phyloP scores from a whole-genome alignment of 495 filamentous ascomycete genomes.

The Aspergillus sclerotioniger region DNA sequence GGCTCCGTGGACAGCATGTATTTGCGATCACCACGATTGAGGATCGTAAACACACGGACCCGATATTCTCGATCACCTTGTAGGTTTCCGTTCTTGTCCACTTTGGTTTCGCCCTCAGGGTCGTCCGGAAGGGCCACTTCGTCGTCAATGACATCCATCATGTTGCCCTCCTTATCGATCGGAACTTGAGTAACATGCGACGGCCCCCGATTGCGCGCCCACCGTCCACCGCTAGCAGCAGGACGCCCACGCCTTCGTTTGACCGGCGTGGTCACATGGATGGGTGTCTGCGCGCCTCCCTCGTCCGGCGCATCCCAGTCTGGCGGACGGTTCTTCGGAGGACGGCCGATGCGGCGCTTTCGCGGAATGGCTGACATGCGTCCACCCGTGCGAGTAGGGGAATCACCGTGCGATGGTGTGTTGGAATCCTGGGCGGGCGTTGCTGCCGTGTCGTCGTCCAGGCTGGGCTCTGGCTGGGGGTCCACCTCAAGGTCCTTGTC shows the following conservation, averaged over 20 bases:
- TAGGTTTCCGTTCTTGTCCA: conserved; percentile 81
- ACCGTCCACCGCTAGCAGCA: conserved; percentile 67
- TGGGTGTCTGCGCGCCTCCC: conserved; percentile 50
- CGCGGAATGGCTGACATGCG: conserved; percentile 58
- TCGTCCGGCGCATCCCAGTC: conserved; percentile 69
- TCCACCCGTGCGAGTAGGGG: conserved; percentile 31
- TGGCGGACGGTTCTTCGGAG: conserved; percentile 76
- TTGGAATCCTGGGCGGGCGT: conserved; percentile 43
- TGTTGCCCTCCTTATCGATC: conserved; percentile 92
- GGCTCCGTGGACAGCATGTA: conserved; percentile 99
- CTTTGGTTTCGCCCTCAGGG: conserved; percentile 85
- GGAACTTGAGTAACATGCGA: conserved; percentile 76
- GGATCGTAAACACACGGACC: conserved; percentile 88
- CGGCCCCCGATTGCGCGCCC: conserved; percentile 64
- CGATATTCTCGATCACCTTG: conserved; percentile 84
- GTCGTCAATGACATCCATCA: conserved; percentile 86
- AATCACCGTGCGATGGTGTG: conserved; percentile 32
- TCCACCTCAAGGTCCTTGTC: conserved; percentile 35
- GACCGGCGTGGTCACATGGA: conserved; percentile 54
- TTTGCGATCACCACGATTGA: conserved; percentile 74
- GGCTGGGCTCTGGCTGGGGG: conserved; percentile 28
- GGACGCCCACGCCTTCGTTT: conserved; percentile 66
- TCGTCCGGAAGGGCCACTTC: conserved; percentile 88
- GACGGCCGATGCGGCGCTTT: conserved; percentile 78
- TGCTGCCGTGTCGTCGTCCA: conserved; percentile 31